Conservation (phyloP, 257 asterid species). For the Anisodus acutangulus region DNA sequence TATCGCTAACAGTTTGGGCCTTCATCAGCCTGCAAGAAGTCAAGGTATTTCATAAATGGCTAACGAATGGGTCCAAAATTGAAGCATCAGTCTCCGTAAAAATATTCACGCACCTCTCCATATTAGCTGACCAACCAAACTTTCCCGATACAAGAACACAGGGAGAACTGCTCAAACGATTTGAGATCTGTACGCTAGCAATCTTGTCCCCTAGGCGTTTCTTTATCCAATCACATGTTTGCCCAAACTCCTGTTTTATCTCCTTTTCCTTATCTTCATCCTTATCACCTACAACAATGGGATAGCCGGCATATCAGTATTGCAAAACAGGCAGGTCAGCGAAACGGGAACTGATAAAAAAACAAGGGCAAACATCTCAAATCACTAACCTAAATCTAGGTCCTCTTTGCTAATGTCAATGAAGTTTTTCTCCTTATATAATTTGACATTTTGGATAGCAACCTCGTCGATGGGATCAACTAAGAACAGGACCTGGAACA, state of each 20-base stretch:
- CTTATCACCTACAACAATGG: slow-evolving; percentile 70
- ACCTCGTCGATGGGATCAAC: slow-evolving; percentile 98
- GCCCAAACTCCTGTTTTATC: slow-evolving; percentile 86
- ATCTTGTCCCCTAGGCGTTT: slow-evolving; percentile 78
- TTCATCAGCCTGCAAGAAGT: slow-evolving; percentile 81
- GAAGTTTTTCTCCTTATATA: slow-evolving; percentile 83
- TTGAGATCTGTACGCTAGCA: slow-evolving; percentile 89
- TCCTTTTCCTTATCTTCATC: slow-evolving; percentile 85
- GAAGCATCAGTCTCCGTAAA: not conserved
- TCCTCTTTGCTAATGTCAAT: slow-evolving; percentile 97
- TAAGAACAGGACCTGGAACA: slow-evolving; percentile 76
- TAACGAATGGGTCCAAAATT: not conserved
- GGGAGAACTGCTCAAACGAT: slow-evolving; percentile 87
- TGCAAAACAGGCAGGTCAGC: not conserved
- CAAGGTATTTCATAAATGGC: slow-evolving; percentile 30
- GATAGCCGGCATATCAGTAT: slow-evolving; percentile 26
- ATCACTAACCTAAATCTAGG: slow-evolving; percentile 83
- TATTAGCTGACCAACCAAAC: slow-evolving; percentile 99
- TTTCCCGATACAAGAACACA: slow-evolving; percentile 98
- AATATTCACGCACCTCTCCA: slow-evolving; percentile 72
- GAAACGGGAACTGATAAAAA: slow-evolving; percentile 1
- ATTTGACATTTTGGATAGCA: slow-evolving; percentile 85
- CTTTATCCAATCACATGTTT: slow-evolving; percentile 93
- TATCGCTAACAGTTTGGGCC: slow-evolving; percentile 80
- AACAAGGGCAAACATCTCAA: slow-evolving; percentile 4